A percentile compares a stretch with the other conserved stretches of the same genome.
phyloP scores from a whole-genome alignment of 2,329 filamentous ascomycete species.

The Penicillium expansum region DNA sequence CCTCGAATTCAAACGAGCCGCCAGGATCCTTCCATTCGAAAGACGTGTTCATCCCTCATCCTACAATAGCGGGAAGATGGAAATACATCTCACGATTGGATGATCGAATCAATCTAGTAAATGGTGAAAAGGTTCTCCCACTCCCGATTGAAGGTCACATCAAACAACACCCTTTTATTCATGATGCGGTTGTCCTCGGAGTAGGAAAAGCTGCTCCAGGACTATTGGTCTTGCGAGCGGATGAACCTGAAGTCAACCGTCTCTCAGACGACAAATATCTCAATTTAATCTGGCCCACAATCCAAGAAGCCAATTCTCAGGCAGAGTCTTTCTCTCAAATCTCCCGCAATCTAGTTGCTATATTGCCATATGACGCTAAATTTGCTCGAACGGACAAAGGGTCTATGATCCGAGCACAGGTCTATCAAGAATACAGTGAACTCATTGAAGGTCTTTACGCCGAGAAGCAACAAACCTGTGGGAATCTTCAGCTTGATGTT shows the following conservation, averaged over 20 bases:
- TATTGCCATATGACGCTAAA: constrained; percentile 33
- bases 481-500: constrained; percentile 33
- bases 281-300: constrained; percentile 36
- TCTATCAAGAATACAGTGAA: constrained; percentile 46
- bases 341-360: constrained; percentile 41
- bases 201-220: constrained; percentile 28
- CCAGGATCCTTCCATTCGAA: constrained; percentile 35
- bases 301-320: constrained; percentile 41
- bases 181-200: constrained; percentile 35
- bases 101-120: constrained; percentile 33
- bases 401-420: constrained; percentile 51
- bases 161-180: constrained; percentile 31
- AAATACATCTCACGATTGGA: constrained; percentile 35
- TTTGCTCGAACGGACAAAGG: constrained; percentile 56
- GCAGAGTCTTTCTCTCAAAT: constrained; percentile 48
- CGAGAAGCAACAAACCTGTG: constrained; percentile 18
- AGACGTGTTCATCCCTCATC: constrained; percentile 35
- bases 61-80: constrained; percentile 30
- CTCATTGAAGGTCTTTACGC: constrained; percentile 43
- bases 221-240: constrained; percentile 28
- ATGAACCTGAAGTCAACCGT: constrained; percentile 17
- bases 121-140: constrained; percentile 37
- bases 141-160: constrained; percentile 34
- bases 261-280: constrained; percentile 37
- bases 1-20: constrained; percentile 33